Conservation (phyloP, 495 filamentous ascomycete species). For the Xylaria castorea region DNA sequence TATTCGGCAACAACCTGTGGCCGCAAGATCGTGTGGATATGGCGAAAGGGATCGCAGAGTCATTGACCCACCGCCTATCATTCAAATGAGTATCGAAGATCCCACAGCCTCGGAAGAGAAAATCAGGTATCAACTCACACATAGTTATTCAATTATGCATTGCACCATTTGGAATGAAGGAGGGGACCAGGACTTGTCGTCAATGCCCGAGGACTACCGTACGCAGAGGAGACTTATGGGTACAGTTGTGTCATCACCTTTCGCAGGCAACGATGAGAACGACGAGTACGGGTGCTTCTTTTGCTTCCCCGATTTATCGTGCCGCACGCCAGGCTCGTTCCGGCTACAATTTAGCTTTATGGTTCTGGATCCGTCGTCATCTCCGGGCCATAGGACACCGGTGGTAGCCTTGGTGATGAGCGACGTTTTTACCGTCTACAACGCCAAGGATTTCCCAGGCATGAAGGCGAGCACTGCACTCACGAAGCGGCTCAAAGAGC, state of each 20-base stretch:
- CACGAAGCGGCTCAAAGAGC: conserved; percentile 72
- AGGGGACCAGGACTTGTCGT: conserved; percentile 65
- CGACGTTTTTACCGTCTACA: conserved; percentile 84
- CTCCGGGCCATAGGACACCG: conserved; percentile 62
- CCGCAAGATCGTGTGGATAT: conserved; percentile 91
- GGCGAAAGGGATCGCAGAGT: conserved; percentile 92
- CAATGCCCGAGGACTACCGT: conserved; percentile 62
- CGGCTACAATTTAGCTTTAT: conserved; percentile 87
- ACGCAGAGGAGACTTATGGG: conserved; percentile 78
- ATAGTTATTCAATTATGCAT: conserved; percentile 82
- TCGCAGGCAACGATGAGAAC: conserved; percentile 71
- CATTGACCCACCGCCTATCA: conserved; percentile 93
- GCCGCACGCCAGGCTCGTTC: conserved; percentile 84
- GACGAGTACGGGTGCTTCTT: conserved; percentile 83
- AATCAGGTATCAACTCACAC: conserved; percentile 67
- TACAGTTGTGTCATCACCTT: conserved; percentile 75
- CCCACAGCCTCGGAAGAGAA: conserved; percentile 58
- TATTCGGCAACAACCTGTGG: conserved; percentile 88
- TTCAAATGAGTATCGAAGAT: conserved; percentile 81
- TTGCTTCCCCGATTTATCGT: conserved; percentile 92
- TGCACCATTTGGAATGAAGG: conserved; percentile 75
- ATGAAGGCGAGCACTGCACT: conserved; percentile 79
- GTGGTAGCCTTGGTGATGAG: conserved; percentile 74
- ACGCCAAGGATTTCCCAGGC: conserved; percentile 96
- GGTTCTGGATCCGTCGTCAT: conserved; percentile 66